Base-by-base conservation (phyloP, 345 rosid species). In the Populus pruinosa region DNA sequence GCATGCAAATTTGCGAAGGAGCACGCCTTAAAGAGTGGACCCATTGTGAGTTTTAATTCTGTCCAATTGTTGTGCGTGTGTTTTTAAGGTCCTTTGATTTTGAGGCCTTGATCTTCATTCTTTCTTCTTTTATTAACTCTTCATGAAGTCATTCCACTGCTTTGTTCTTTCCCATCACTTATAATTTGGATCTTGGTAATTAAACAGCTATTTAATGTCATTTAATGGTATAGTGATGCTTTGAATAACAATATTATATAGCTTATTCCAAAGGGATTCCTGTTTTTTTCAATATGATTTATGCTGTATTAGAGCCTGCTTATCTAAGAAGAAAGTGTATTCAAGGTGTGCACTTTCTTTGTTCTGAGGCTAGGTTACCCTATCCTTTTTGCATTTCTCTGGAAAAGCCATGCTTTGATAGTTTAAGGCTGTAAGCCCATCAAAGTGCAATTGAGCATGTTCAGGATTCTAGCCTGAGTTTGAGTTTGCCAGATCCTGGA, bases 1-100 rank as follows among this genome's bases (percentile, higher is more conserved):
- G 99, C 97, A 5, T 96, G 99, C 90, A 89, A 85, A 76, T 93
- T 92, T 85, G 98, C 99, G 2, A 96, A 96, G 87, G 96, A 90
- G 75, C 88, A 90, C 83, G 97, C 87, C 41, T 80, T 93, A 86
- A 93, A 92, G 87, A 93, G 94, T 84, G 99, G 97, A 69, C 99
- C 99, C 8, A 88, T 96, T 71, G 99, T 96, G 84, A 90, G 97
- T 86, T 61, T 79, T 47, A 31, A 10, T 72, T 65, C 73, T 74
- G 29, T 70, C 0, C 12, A 38, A 21, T 64, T 81, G 17, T 50
- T 56, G 21, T 82, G 53, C 41, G 2, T 11, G 36, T 53, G 3
- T 11, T 77, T 29, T 38, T 35, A 21, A 67, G 20, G 70, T 20
- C 3, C 55, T 20, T 41, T 69, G 50, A 8, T 13, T 21, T 14